These are phyloP conservation scores for Boletales sp. DNA, from an alignment of 768 basidiomycete species.

Conservation along the genomic window DNA sequence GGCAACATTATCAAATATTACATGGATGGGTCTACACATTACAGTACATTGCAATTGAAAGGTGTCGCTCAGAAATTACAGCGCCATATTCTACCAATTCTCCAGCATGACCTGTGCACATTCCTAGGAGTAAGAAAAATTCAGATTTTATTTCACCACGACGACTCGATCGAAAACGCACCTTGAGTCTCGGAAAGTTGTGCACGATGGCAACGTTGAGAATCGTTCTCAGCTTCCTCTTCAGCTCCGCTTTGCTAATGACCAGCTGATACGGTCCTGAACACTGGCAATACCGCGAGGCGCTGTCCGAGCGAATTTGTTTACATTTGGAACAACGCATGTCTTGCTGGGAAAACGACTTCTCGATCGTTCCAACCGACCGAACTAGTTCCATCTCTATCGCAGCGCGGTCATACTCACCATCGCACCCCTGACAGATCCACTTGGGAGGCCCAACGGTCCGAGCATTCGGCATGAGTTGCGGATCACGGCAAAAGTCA, in stretches of 20 bases:
- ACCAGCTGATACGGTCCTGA: slow-evolving; percentile 81
- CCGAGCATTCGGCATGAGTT: slow-evolving; percentile 61
- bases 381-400: slow-evolving; percentile 88
- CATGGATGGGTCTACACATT: no score
- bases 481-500: slow-evolving; percentile 92
- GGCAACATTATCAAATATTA: no score
- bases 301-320: slow-evolving; percentile 86
- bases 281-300: slow-evolving; percentile 81
- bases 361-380: slow-evolving; percentile 64
- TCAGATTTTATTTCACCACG: not conserved
- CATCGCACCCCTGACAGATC: slow-evolving; percentile 68
- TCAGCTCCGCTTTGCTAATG: slow-evolving; percentile 66
- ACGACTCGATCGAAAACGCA: slow-evolving; percentile 27
- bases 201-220: slow-evolving; percentile 80
- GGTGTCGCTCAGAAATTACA: not conserved
- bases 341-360: slow-evolving; percentile 84
- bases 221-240: slow-evolving; percentile 72
- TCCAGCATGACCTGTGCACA: slow-evolving; percentile 37
- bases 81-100: slow-evolving; percentile 29
- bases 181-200: slow-evolving; percentile 64
- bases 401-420: slow-evolving; percentile 82
- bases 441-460: slow-evolving; percentile 53
- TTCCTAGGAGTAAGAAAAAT: slow-evolving; percentile 24
- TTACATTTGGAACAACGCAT: slow-evolving; percentile 85
- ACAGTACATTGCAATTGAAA: not conserved